Evolutionary conservation across 345 rosid species (phyloP).

Genomic region (Cardamine resedifolia): DNA sequence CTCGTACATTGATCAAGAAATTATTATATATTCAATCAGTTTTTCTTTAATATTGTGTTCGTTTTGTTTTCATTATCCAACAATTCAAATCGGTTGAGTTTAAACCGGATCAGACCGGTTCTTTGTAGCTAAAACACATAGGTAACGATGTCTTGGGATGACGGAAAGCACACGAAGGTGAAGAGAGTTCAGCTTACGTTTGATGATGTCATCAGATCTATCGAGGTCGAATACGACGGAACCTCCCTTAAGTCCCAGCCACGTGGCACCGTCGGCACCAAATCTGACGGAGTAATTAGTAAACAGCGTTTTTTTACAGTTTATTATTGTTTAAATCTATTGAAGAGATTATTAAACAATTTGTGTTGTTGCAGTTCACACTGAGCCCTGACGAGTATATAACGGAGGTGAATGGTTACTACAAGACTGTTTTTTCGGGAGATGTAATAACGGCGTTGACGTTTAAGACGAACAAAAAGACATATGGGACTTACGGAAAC

Average conservation of each 20-base stretch:
- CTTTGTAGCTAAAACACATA: neutral
- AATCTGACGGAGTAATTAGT: slow-evolving; percentile 29
- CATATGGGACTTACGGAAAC: slow-evolving; percentile 28
- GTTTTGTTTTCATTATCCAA: too few relatives aligned
- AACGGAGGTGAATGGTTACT: slow-evolving; percentile 20
- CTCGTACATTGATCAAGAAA: neutral
- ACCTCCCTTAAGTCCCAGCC: slow-evolving; percentile 1
- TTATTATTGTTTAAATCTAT: neutral
- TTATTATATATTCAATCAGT: too few relatives aligned
- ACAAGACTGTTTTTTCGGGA: neutral
- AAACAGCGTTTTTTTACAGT: neutral
- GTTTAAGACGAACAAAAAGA: slow-evolving; percentile 31
- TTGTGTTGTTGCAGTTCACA: slow-evolving; percentile 1
- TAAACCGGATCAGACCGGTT: neutral
- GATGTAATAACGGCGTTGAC: slow-evolving; percentile 8
- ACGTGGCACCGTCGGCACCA: slow-evolving; percentile 22
- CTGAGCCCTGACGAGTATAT: slow-evolving; percentile 25
- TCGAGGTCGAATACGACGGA: slow-evolving; percentile 25
- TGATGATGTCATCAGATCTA: slow-evolving; percentile 29
- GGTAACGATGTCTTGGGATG: slow-evolving; percentile 33
- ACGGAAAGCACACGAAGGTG: slow-evolving; percentile 35
- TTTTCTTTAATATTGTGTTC: too few relatives aligned
- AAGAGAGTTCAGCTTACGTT: slow-evolving; percentile 8
- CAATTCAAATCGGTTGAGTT: neutral
- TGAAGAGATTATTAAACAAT: neutral